Evolutionary conservation across 345 rosid species (phyloP), one percentile per base, ranked within the genome.

Genomic region (Eucalyptus regnans): DNA sequence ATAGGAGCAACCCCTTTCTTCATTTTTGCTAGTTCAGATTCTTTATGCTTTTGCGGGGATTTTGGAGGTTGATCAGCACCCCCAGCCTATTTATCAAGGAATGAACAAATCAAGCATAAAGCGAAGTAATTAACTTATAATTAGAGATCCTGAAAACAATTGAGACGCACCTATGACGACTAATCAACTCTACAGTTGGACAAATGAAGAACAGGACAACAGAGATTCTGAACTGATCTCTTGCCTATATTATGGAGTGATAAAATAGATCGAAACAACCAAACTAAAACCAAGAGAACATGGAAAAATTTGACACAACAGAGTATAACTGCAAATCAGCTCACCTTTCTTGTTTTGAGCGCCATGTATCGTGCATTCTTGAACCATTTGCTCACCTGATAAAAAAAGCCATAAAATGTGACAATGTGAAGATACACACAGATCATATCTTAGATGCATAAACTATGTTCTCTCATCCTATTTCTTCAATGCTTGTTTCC

Each of bases 331-430:
- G 87, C 29, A 80, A 31, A 64, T 37, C 37, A 87, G 29, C 91
- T 90, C 81, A 98, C 99, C 99, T 96, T 98, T 91, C 99, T 94
- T 85, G 92, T 92, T 92, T 94, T 95, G 62, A 96, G 92, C 50
- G 99, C 98, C 90, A 94, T 86, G 90, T 97, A 98, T 44, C 99
- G 94, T 22, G 99, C 93, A 91, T 98, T 98, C 95, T 96, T 97
- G 93, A 98, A 98, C 99, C 99, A 98, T 93, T 97, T 97, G 93
- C 94, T 95, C 79, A 98, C 98, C 99, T 98, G 98, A 89, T 92
- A 91, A 89, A 89, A 88, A 90, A 88, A 90, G 87, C 18, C 81
- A 76, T 50, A 51, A 48, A 60, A 89, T 80, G 89, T 76, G 52
- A 44, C n/a, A 31, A 43, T 86, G 12, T 20, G 84, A 76, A 76